Base-by-base conservation (phyloP, 1,139 yeast species). In the Diutina mesorugosa region DNA sequence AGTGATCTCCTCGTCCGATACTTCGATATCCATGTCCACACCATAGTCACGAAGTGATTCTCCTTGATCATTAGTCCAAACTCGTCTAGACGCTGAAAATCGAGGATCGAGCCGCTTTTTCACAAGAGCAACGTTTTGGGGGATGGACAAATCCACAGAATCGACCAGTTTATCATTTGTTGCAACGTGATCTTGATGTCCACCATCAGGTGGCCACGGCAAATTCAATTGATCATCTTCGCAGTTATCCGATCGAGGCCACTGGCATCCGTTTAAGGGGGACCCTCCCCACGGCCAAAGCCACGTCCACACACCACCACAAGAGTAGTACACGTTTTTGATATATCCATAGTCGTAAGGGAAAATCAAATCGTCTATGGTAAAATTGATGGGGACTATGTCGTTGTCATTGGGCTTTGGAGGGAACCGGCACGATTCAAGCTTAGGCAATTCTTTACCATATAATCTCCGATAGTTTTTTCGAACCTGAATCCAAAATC, bases 171-270 rank as follows among this genome's bases (percentile, higher is more conserved):
- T 64, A n/a, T 58, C 61, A n/a, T 50, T 30, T 8, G 59, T 60
- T 2, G 53, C 53, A 18, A 61, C 61, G 47, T n/a, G 12, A 16
- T 69, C 77, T 59, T 73, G 77, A 62, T 82, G 77, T 0, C 84
- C 83, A 3, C 90, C 90, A 71, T 89, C 96, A 1, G 95, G 95
- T 0, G 96, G 96, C 95, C 96, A 90, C 1, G 90, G 95, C 59
- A 85, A 70, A 4, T 80, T 77, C 57, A 85, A 66, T 61, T 84
- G 81, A 65, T 86, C 93, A 56, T 78, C 81, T 67, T 58, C 73
- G 51, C 83, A 88, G 61, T 81, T 82, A 61, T 12, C 10, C 7
- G 45, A n/a, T 8, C 78, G 81, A 10, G 69, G 70, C 61, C 82
- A 89, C 2, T 66, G 61, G 73, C 64, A 35, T 80, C 97, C 65